Percentiles rank a stretch among this genome's conserved stretches.
Evolutionary conservation across 208 protist genomes (phyloP).

Genomic region (Leishmania arabica): DNA sequence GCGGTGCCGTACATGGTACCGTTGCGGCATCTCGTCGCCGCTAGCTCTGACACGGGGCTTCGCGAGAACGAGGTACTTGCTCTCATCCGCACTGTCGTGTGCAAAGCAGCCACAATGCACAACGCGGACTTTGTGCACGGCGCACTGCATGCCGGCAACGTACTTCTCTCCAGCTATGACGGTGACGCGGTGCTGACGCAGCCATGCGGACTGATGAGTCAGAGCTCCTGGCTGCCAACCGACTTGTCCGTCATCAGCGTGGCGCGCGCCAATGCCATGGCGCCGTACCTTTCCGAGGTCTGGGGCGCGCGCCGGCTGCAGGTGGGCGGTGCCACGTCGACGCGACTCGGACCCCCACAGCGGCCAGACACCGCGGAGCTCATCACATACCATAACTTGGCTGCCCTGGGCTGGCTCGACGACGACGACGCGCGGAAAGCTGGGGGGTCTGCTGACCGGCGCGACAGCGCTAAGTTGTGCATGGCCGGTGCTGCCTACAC

Average conservation of each 20-base stretch:
- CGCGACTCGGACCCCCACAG: slow-evolving; percentile 16
- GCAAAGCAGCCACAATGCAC: slow-evolving; percentile 57
- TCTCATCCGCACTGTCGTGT: slow-evolving; percentile 53
- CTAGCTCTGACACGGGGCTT: slow-evolving; percentile 36
- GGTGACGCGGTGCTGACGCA: slow-evolving; percentile 66
- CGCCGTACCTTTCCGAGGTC: slow-evolving; percentile 21
- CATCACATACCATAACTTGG: slow-evolving; percentile 33
- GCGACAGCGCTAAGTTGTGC: not conserved
- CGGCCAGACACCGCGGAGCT: slow-evolving; percentile 28
- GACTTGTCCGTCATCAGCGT: slow-evolving; percentile 37
- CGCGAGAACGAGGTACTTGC: slow-evolving; percentile 42
- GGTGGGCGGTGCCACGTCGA: slow-evolving; percentile 5
- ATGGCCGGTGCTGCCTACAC: slow-evolving; percentile 1
- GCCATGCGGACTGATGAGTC: slow-evolving; percentile 53
- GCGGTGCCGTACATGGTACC: slow-evolving; percentile 53
- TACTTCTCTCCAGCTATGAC: slow-evolving; percentile 70
- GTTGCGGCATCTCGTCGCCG: slow-evolving; percentile 62
- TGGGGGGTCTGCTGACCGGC: not conserved
- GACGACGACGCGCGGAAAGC: not conserved
- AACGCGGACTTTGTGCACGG: slow-evolving; percentile 68
- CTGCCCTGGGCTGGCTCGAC: slow-evolving; percentile 16
- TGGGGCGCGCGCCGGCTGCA: slow-evolving; percentile 20
- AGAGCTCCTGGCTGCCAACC: slow-evolving; percentile 15
- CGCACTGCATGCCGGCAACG: slow-evolving; percentile 76
- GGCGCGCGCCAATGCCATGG: slow-evolving; percentile 24